These are phyloP conservation scores for Ustilago xerochloae DNA, from an alignment of 1,284 basidiomycete genomes.

Conservation along the genomic window DNA sequence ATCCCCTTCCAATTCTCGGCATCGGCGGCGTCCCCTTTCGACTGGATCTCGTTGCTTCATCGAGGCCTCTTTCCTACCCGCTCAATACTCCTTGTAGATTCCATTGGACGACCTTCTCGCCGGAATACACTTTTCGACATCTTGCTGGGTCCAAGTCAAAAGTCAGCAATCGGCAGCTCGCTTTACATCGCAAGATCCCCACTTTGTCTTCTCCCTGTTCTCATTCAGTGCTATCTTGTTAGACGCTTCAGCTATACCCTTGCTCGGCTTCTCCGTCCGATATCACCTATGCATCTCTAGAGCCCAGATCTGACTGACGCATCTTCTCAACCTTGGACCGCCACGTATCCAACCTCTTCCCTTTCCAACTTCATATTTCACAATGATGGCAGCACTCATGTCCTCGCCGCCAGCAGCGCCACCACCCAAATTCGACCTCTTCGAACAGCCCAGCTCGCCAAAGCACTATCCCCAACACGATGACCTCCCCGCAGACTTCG, in stretches of 20 bases:
- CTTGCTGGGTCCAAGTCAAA: too few species aligned
- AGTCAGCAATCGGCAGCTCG: too few species aligned
- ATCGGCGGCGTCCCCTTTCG: not conserved
- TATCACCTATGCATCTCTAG: conserved; percentile 16
- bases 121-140: not conserved
- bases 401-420: conserved; percentile 47
- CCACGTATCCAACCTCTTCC: not conserved
- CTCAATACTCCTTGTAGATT: not conserved
- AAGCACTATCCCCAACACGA: conserved; percentile 40
- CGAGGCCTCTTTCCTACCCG: not conserved
- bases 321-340: not conserved
- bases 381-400: conserved; percentile 40
- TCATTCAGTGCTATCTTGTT: too few species aligned
- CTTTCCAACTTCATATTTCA: not conserved
- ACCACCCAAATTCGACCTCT: conserved; percentile 40
- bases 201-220: not conserved
- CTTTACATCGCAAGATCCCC: not conserved
- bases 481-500: conserved; percentile 60
- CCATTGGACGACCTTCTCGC: too few species aligned
- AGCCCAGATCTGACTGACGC: too few species aligned
- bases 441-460: conserved; percentile 52
- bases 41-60: not conserved
- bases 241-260: not conserved
- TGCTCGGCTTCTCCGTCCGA: not conserved
- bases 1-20: not conserved